A percentile compares a stretch with the other conserved stretches of the same genome.
Conservation (phyloP, 2,329 filamentous ascomycete species). For the Diaporthe citrichinensis region DNA sequence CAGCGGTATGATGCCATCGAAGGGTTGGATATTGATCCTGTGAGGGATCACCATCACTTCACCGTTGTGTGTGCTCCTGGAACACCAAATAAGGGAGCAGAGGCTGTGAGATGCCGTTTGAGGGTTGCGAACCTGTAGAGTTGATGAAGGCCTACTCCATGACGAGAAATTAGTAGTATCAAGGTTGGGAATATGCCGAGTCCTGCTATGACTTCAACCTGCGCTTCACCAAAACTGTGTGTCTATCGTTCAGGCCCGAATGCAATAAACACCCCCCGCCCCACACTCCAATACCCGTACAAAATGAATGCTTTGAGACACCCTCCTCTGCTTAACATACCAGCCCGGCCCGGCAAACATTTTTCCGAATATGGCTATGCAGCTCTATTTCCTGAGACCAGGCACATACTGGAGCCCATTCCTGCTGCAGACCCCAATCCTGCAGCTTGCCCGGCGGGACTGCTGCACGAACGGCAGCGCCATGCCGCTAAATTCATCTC, state of each 20-base stretch:
- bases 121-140: not conserved
- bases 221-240: too few species aligned
- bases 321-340: not conserved
- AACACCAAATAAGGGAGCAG: not conserved
- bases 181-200: too few species aligned
- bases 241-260: too few species aligned
- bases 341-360: not conserved
- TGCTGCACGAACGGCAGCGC: not conserved
- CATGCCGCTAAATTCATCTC: not conserved
- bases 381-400: not conserved
- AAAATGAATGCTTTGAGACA: not conserved
- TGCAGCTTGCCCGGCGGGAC: not conserved
- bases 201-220: too few species aligned
- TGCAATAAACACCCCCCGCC: too few species aligned
- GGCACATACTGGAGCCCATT: not conserved
- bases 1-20: not conserved
- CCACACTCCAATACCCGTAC: accelerated
- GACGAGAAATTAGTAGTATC: too few species aligned
- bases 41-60: conserved; percentile 9
- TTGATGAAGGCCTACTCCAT: not conserved
- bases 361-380: not conserved
- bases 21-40: not conserved
- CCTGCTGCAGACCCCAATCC: not conserved
- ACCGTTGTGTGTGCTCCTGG: conserved; percentile 7
- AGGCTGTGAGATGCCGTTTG: conserved; percentile 18